phyloP scores from a whole-genome alignment of 306 rosid genomes.

The Benincasa hispida region DNA sequence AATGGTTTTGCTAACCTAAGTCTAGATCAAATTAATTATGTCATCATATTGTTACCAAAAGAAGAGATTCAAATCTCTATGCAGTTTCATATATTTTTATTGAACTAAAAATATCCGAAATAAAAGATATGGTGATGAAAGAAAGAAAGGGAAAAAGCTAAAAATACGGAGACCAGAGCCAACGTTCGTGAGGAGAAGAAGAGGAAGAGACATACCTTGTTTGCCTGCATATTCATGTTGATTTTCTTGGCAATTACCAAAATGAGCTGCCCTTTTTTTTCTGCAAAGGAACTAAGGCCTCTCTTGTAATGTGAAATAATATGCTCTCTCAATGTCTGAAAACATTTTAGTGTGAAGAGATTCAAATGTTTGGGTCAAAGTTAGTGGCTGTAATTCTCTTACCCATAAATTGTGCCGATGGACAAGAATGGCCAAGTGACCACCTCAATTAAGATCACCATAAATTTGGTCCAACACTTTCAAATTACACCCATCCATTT shows the following conservation, averaged over 20 bases:
- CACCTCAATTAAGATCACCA: not conserved
- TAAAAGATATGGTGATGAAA: too few relatives aligned
- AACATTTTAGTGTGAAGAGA: not conserved
- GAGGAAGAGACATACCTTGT: not conserved
- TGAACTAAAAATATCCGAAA: too few relatives aligned
- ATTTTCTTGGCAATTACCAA: not conserved
- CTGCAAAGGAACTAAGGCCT: too few relatives aligned
- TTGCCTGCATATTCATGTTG: not conserved
- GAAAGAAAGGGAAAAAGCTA: too few relatives aligned
- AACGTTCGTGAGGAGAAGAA: not conserved
- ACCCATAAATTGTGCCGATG: not conserved
- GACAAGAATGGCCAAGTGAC: not conserved
- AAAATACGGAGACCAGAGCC: too few relatives aligned
- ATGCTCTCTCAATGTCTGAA: not conserved
- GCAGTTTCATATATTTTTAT: too few relatives aligned
- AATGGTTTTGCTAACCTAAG: too few relatives aligned
- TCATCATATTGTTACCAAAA: too few relatives aligned
- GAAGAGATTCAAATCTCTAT: too few relatives aligned
- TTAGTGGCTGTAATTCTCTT: not conserved
- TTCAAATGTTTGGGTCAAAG: not conserved
- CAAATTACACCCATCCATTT: not conserved
- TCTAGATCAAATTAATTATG: too few relatives aligned
- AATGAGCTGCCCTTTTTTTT: not conserved
- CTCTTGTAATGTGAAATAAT: too few relatives aligned
- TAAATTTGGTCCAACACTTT: not conserved